These are phyloP conservation scores for Arabis hirsuta DNA, from an alignment of 345 rosid genomes.

Conservation along the genomic window DNA sequence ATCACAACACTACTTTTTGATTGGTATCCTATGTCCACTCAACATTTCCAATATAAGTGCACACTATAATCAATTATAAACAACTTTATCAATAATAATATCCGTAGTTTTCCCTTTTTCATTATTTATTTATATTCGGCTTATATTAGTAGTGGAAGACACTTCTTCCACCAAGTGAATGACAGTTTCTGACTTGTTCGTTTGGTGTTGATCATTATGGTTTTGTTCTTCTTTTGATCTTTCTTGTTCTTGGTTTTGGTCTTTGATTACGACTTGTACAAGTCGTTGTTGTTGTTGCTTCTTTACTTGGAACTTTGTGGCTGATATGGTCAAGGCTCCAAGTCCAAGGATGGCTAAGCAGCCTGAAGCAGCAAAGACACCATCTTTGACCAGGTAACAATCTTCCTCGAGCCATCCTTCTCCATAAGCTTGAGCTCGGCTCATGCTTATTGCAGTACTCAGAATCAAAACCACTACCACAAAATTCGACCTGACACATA, in stretches of 20 bases:
- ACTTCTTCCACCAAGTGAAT: slow-evolving; percentile 40
- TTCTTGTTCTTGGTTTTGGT: slow-evolving; percentile 24
- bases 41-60: slow-evolving; percentile 24
- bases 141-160: slow-evolving; percentile 28
- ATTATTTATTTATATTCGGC: slow-evolving; percentile 26
- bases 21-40: slow-evolving; percentile 34
- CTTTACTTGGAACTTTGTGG: slow-evolving; percentile 25
- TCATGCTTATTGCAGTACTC: slow-evolving; percentile 71
- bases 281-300: slow-evolving; percentile 47
- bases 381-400: slow-evolving; percentile 70
- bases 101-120: neutral
- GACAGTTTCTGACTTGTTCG: slow-evolving; percentile 31
- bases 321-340: slow-evolving; percentile 49
- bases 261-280: slow-evolving; percentile 41
- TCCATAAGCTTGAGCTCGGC: slow-evolving; percentile 64
- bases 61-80: neutral
- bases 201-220: slow-evolving; percentile 20
- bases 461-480: slow-evolving; percentile 56
- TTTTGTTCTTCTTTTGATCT: slow-evolving; percentile 5
- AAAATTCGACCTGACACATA: slow-evolving; percentile 61
- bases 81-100: slow-evolving; percentile 2
- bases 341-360: slow-evolving; percentile 48
- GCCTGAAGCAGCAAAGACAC: slow-evolving; percentile 62
- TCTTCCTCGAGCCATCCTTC: slow-evolving; percentile 75
- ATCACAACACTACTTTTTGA: neutral